Percentiles rank a stretch among this genome's conserved stretches.
Conservation (phyloP, 371 early-diverging fungal species). For the Dinochytrium kinnereticum region DNA sequence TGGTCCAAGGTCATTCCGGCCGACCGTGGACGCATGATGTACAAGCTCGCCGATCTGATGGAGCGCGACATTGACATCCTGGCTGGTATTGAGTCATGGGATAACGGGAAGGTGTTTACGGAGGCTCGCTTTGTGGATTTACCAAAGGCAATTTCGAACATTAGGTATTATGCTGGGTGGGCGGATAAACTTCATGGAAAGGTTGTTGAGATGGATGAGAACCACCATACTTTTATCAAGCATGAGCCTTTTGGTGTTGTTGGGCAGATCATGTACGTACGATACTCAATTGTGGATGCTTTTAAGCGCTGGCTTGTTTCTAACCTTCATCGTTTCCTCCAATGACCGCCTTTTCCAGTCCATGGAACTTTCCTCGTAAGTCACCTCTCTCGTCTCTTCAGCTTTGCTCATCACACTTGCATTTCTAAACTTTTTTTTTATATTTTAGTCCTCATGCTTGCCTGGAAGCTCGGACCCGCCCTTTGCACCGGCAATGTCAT, state of each 20-base stretch:
- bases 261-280: constrained; percentile 40
- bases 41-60: constrained; percentile 75
- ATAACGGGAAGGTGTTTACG: constrained; percentile 79
- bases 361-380: constrained; percentile 45
- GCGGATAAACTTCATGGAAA: constrained; percentile 49
- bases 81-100: constrained; percentile 80
- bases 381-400: not conserved
- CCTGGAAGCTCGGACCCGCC: constrained; percentile 50
- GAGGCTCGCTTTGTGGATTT: constrained; percentile 28
- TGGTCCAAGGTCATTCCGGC: constrained; percentile 34
- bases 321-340: too few relatives aligned
- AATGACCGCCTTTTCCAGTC: not conserved
- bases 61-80: constrained; percentile 72
- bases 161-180: constrained; percentile 49
- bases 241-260: constrained; percentile 51
- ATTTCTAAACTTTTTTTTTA: not conserved
- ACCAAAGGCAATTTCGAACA: not conserved
- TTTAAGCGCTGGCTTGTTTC: too few relatives aligned
- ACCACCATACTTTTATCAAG: constrained; percentile 37
- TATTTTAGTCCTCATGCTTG: constrained; percentile 30
- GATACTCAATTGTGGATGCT: too few relatives aligned
- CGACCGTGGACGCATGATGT: constrained; percentile 47
- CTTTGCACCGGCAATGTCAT: constrained; percentile 44
- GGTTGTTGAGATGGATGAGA: constrained; percentile 33
- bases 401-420: too few relatives aligned